Evolutionary conservation across 2,329 filamentous ascomycete genomes (phyloP), one percentile per base, ranked within the genome.

Genomic region (Scedosporium apiospermum): DNA sequence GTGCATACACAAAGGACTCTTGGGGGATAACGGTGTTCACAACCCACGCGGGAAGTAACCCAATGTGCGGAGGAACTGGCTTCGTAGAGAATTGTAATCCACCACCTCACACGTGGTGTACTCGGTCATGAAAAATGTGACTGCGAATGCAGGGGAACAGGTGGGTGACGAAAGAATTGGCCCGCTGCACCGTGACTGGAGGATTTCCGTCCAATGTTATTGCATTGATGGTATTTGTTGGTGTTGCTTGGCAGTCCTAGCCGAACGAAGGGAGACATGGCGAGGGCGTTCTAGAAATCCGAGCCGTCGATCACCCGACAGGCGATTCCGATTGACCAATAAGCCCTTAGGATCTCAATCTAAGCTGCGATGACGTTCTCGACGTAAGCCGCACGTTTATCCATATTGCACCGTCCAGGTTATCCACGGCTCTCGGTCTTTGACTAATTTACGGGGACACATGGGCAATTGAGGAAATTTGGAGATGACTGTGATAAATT

Each of bases 361-460:
- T 55, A 27, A 23, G 5, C 12, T 18, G 12, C 18, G 51, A 30
- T 55, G 51, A 55, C 51, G 23, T 55, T 12, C 51, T 55, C 18
- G 51, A 23, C 23, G 51, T 55, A 55, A 55, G 51, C 51, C 51
- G 51, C 51, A 55, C 51, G 18, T 55, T 55, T 55, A 55, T 55
- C 51, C 51, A 55, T 55, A 55, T 55, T 55, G 21, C 4, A 55
- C 21, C 18, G 21, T 4, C 51, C 51, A 23, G 12, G 23, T 2
- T 55, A 10, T 55, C 21, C 2, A 18, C 18, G 51, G 12, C 51
- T 14, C 51, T 55, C 18, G 18, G 23, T 23, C 18, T 27, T 21
- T 4, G 51, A 23, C 16, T 23, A 14, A 7, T 55, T 27, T 23
- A 23, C 6, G 23, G 23, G 23, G 7, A 2, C 23, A 23, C 23